These are phyloP conservation scores for Oryza rufipogon DNA, from an alignment of 176 grass and related monocot genomes.

Conservation along the genomic window DNA sequence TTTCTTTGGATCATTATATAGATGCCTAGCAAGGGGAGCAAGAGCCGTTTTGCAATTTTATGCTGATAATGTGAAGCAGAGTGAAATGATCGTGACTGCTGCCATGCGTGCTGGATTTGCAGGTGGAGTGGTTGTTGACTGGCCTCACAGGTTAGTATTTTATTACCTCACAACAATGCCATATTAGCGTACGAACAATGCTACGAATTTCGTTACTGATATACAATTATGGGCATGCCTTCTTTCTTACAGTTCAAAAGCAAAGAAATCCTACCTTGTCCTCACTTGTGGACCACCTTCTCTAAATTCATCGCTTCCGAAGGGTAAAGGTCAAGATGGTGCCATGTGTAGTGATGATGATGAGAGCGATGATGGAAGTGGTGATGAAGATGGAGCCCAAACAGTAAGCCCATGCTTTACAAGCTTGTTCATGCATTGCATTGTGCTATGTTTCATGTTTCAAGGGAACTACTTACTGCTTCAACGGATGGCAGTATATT, in stretches of 20 bases:
- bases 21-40: conserved; percentile 90
- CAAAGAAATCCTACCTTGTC: conserved; percentile 95
- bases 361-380: conserved; percentile 40
- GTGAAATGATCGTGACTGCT: conserved; percentile 90
- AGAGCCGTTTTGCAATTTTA: conserved; percentile 95
- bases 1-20: conserved; percentile 98
- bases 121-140: conserved; percentile 89
- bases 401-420: conserved; percentile 54
- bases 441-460: not conserved
- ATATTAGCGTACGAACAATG: not conserved
- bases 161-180: not conserved
- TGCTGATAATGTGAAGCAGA: conserved; percentile 94
- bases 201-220: not conserved
- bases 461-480: not conserved
- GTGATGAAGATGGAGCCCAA: conserved; percentile 58
- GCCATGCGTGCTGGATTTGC: conserved; percentile 98
- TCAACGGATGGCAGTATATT: not conserved
- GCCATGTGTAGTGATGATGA: conserved; percentile 81
- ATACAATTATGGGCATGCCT: conserved; percentile 20
- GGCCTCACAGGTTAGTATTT: conserved; percentile 80
- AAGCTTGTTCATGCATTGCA: not conserved
- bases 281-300: conserved; percentile 87
- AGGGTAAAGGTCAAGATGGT: conserved; percentile 82
- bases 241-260: conserved; percentile 78
- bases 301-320: conserved; percentile 65